Evolutionary conservation across 225 moss, liverwort and hornwort genomes (phyloP), one percentile per base, ranked within the genome.

Genomic region (Thuidium tamariscinum): DNA sequence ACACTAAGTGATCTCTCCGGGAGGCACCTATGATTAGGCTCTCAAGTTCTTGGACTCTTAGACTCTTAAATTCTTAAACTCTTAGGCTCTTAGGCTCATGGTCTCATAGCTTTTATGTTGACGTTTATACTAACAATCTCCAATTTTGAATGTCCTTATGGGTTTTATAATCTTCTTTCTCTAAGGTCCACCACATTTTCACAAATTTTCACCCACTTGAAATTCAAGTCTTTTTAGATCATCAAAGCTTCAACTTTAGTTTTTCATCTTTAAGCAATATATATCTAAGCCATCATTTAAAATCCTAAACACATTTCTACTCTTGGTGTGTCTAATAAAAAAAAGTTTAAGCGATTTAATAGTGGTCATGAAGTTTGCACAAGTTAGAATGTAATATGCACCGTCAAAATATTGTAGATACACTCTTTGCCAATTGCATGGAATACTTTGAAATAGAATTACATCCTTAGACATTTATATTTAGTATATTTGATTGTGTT

Each of bases 151-250:
- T 2, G 2, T 48, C 19, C 4, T 48, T 0, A 4, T 48, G 7
- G 4, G 0, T 32, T 48, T 48, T 20, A 12, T 12, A 11, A 49
- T 32, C 32, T 44, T 16, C 5, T 23, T 51, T 75, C 10, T 2
- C 5, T 4, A 0, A 20, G 2, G 2, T 7, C 8, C 1, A 0
- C 21, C 21, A 74, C 3, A 8, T 21, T 21, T 20, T 49, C 2
- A 13, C 34, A 7, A 30, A 1, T 30, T 72, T 30, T 29, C 6
- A 74, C 20, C 2, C 2, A 22, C 32, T 5, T 22, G 2, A 5
- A 8, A 12, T 30, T 34, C 2, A 9, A 51, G 13, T 34, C 14
- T 74, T 34, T 9, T 48, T 48, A 5, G 21, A 74, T 7, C 13
- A 14, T 51, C 3, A 34, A 51, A 36, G 4, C 9, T 23, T 52